Base-by-base conservation (phyloP, 2,329 filamentous ascomycete species). In the Paraconiothyrium sp. region DNA sequence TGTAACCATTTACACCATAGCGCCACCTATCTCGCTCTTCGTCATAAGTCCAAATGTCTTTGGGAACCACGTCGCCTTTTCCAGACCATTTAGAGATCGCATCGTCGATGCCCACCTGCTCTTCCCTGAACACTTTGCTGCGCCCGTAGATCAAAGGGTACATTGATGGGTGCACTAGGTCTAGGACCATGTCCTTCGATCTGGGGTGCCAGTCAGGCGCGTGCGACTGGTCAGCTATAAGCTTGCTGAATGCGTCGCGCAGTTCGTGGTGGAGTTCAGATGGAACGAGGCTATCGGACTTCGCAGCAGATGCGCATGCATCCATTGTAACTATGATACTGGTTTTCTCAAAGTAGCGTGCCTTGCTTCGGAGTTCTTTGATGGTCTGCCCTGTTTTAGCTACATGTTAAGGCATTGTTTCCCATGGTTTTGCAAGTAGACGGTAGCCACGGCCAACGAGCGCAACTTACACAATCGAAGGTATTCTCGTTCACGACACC, bases 101-200 rank as follows among this genome's bases (percentile, higher is more conserved):
- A 30, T 65, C 62, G n/a, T 61, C 50, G 10, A 72, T 32, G 16
- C 56, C 61, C 3, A 70, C 61, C 13, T 44, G 56, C 8, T 58
- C 60, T 27, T 65, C 34, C 13, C 46, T 43, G 3, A 72, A 49
- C 37, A 70, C 68, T 22, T 60, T 52, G 27, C 58, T 61, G 37
- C 60, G 59, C 0, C 84, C 85, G 65, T 86, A 88, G 1, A 86
- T 70, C 0, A 91, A 74, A 0, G 89, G 88, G 65, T 84, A 91
- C 3, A 91, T 78, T 0, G 87, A 90, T 1, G 89, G 88, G 66
- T 91, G 84, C 2, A 91, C 82, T 1, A 91, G 75, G 68, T 91
- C 54, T 9, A 43, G 67, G 41, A 62, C 85, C 57, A 82, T 83
- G 0, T 77, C 74, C 35, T 87, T 78, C 0, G 84, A 87, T 2